phyloP scores from a whole-genome alignment of 2,329 filamentous ascomycete species.

The Exutisphaerella laricina region DNA sequence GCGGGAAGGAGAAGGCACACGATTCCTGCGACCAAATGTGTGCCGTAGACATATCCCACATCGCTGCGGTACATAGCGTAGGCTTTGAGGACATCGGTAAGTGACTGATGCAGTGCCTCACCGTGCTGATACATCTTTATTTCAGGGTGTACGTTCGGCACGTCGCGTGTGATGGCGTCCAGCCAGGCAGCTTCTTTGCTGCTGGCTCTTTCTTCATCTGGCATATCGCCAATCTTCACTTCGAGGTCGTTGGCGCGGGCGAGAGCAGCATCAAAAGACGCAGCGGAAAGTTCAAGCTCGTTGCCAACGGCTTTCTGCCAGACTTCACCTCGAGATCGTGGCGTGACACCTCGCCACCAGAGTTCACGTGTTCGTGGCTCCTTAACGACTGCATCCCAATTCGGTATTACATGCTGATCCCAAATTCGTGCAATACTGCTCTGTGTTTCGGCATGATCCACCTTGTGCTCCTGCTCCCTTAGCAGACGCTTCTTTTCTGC shows the following conservation, averaged over 20 bases:
- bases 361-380: conserved; percentile 67
- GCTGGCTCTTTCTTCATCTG: conserved; percentile 40
- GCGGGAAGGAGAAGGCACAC: conserved; percentile 65
- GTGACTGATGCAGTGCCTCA: conserved; percentile 61
- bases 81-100: conserved; percentile 69
- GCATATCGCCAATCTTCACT: conserved; percentile 45
- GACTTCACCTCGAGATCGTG: conserved; percentile 61
- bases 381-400: conserved; percentile 66
- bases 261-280: conserved; percentile 66
- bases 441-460: conserved; percentile 49
- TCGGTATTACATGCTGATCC: conserved; percentile 70
- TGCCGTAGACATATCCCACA: conserved; percentile 69
- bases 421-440: conserved; percentile 54
- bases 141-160: conserved; percentile 63
- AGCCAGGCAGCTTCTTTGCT: conserved; percentile 58
- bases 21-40: conserved; percentile 67
- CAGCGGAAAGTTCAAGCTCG: conserved; percentile 60
- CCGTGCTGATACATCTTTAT: conserved; percentile 61
- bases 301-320: conserved; percentile 71
- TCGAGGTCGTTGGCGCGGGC: conserved; percentile 60
- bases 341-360: conserved; percentile 76
- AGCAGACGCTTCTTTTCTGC: conserved; percentile 49
- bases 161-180: conserved; percentile 58
- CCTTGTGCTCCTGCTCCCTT: conserved; percentile 48
- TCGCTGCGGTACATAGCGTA: conserved; percentile 79